Evolutionary conservation across 805 yeast genomes (phyloP), one percentile per base, ranked within the genome.

Genomic region (Candida qinlingensis): DNA sequence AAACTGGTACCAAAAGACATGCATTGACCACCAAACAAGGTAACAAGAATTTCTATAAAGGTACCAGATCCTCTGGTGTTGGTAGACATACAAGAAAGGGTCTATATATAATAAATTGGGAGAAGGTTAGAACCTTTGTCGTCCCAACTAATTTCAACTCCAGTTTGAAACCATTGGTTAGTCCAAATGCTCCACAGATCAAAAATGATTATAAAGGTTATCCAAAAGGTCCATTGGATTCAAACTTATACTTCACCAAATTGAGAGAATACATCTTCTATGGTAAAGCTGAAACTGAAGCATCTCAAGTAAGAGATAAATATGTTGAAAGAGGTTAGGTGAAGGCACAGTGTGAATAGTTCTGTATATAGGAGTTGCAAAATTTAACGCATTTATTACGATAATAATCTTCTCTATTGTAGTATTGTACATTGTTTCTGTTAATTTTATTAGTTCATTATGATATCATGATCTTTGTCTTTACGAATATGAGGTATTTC

Each of bases 31-130:
- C 97, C 26, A 94, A 94, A 61, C 89, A 88, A 64, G 98, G 99
- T 61, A 92, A 94, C 70, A 90, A 91, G 72, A 84, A 87, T 59
- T 87, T 76, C 70, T 94, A 94, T 72, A 94, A 94, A 67, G 99
- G 99, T 73, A 94, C 98, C 26, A 80, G 97, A 50, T 87, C 99
- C 5, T 79, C 96, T 4, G 97, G 97, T 66, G 80, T 89, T 53
- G 99, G 99, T 64, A 75, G 73, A 46, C 80, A 84, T 62, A 85
- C 94, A 46, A 72, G 75, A 35, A 76, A 74, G 52, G 97, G 96
- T 46, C 77, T 79, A 26, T 94, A 89, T 67, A 72, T 79, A 6
- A 78, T 94, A 52, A 77, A 87, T 69, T 92, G 96, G 88, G 67
- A 69, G 41, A 89, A 84, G 62, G 98, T 92, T 31, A 77, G 97